phyloP scores from a whole-genome alignment of 495 filamentous ascomycete genomes.

The Penicillium steckii region DNA sequence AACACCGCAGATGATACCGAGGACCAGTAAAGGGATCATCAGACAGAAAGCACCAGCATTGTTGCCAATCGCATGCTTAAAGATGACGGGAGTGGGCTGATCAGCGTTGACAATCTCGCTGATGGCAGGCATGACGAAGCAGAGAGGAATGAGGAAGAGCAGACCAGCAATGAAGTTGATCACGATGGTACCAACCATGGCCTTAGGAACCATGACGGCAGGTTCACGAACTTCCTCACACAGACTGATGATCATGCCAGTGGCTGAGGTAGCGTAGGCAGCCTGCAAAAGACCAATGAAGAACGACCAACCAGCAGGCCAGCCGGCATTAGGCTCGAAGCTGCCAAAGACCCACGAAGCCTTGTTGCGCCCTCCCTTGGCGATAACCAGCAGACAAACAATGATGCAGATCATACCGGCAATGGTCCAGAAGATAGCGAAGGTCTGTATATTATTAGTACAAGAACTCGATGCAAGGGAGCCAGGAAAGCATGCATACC shows the following conservation, averaged over 20 bases:
- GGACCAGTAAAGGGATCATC: conserved; percentile 63
- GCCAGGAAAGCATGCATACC: conserved; percentile 30
- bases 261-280: conserved; percentile 55
- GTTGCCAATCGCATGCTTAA: conserved; percentile 23
- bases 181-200: conserved; percentile 63
- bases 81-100: conserved; percentile 29
- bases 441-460: conserved; percentile 47
- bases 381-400: conserved; percentile 52
- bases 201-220: conserved; percentile 57
- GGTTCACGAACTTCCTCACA: conserved; percentile 63
- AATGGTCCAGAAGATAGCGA: conserved; percentile 61
- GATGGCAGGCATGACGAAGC: conserved; percentile 59
- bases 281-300: conserved; percentile 56
- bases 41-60: conserved; percentile 60
- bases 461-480: conserved; percentile 33
- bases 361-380: conserved; percentile 39
- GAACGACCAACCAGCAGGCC: conserved; percentile 58
- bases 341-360: conserved; percentile 57
- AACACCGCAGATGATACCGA: conserved; percentile 65
- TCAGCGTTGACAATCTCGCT: conserved; percentile 53
- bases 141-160: conserved; percentile 57
- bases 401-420: conserved; percentile 55
- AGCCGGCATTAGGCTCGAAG: conserved; percentile 52
- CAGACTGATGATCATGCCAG: conserved; percentile 50
- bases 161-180: conserved; percentile 66